These are phyloP conservation scores for Purshia tridentata DNA, from an alignment of 306 rosid genomes.

Conservation along the genomic window DNA sequence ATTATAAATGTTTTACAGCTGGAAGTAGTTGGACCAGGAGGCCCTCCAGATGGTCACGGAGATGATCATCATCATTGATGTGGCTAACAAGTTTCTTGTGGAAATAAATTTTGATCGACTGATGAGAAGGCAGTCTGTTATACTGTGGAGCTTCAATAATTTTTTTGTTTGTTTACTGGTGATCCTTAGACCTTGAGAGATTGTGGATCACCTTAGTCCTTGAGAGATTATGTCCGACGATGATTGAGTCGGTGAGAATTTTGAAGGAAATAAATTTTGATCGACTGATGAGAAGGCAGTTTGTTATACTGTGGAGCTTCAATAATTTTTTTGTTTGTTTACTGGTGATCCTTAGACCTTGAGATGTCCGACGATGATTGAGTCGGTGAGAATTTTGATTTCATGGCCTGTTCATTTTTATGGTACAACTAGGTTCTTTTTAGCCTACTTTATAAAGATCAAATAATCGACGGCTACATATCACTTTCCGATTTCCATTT, in stretches of 20 bases:
- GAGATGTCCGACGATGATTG: neutral
- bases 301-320: constrained; percentile 7
- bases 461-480: constrained; percentile 14
- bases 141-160: constrained; percentile 8
- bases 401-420: neutral
- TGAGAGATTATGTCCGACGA: constrained; percentile 5
- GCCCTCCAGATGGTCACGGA: constrained; percentile 43
- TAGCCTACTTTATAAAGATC: constrained; percentile 8
- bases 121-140: constrained; percentile 7
- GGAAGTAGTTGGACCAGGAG: constrained; percentile 47
- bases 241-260: too few species aligned
- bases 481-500: neutral
- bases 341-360: neutral
- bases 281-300: constrained; percentile 1
- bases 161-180: neutral
- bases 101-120: constrained; percentile 18
- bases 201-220: constrained; percentile 1
- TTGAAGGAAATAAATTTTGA: constrained; percentile 24
- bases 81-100: constrained; percentile 12
- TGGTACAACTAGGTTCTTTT: neutral
- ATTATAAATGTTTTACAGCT: constrained; percentile 30
- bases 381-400: constrained; percentile 1
- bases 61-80: constrained; percentile 39
- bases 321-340: neutral
- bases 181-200: constrained; percentile 7